These are phyloP conservation scores for Pythium rhizo-oryzae DNA, from an alignment of 352 stramenopile genomes.

Conservation along the genomic window DNA sequence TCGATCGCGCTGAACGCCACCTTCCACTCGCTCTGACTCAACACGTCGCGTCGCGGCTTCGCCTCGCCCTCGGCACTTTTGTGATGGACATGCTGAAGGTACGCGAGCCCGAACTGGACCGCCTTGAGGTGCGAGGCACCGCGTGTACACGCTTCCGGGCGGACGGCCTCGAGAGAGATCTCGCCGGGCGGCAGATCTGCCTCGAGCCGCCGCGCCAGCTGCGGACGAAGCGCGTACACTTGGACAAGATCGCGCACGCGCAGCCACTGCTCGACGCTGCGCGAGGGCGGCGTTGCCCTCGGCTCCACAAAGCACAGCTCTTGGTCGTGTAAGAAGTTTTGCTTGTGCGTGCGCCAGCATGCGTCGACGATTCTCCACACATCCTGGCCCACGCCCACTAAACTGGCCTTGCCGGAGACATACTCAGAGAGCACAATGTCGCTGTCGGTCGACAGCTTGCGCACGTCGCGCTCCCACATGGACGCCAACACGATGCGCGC, in stretches of 20 bases:
- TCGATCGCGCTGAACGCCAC: slow-evolving; percentile 62
- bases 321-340: slow-evolving; percentile 67
- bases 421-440: slow-evolving; percentile 47
- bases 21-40: slow-evolving; percentile 66
- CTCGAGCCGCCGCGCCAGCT: slow-evolving; percentile 37
- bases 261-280: slow-evolving; percentile 36
- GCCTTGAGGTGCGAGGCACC: neutral
- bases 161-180: neutral
- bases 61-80: neutral
- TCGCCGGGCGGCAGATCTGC: neutral
- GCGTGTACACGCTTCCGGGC: slow-evolving; percentile 1
- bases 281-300: neutral
- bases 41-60: slow-evolving; percentile 36
- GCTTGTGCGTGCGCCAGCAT: slow-evolving; percentile 67
- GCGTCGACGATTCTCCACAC: slow-evolving; percentile 62
- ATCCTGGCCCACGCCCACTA: slow-evolving; percentile 50
- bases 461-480: slow-evolving; percentile 54
- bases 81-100: slow-evolving; percentile 11
- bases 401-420: slow-evolving; percentile 31
- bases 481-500: slow-evolving; percentile 55
- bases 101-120: slow-evolving; percentile 19
- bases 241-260: slow-evolving; percentile 42
- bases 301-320: slow-evolving; percentile 58
- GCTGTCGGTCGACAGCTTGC: slow-evolving; percentile 7
- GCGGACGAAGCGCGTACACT: slow-evolving; percentile 56